These are phyloP conservation scores for Thozetella sp. DNA, from an alignment of 495 filamentous ascomycete genomes.

Conservation along the genomic window DNA sequence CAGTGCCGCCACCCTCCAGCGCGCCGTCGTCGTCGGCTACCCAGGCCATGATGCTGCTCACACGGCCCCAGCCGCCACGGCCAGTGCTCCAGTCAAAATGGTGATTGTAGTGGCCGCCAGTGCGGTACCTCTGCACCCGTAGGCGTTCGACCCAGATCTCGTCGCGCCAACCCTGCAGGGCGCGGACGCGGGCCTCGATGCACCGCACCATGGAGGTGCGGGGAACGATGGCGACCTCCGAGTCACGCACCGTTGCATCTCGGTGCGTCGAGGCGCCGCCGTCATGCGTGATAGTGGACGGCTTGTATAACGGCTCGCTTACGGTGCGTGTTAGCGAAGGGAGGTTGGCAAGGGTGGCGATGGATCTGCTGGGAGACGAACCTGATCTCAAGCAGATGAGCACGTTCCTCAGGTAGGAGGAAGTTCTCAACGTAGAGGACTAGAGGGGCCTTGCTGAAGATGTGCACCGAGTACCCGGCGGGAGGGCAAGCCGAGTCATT, in stretches of 20 bases:
- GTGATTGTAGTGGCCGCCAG: conserved; percentile 39
- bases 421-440: conserved; percentile 50
- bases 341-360: neutral
- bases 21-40: conserved; percentile 27
- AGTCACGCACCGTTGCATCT: conserved; percentile 40
- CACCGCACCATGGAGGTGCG: conserved; percentile 40
- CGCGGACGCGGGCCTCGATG: conserved; percentile 39
- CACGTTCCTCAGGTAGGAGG: conserved; percentile 28
- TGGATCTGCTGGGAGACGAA: conserved; percentile 1
- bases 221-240: conserved; percentile 46
- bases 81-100: conserved; percentile 49
- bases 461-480: conserved; percentile 36
- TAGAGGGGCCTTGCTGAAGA: conserved; percentile 41
- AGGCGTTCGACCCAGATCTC: conserved; percentile 46
- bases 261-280: conserved; percentile 28
- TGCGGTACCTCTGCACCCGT: conserved; percentile 41
- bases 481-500: conserved; percentile 25
- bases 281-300: conserved; percentile 43
- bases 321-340: neutral
- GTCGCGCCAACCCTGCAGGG: conserved; percentile 46
- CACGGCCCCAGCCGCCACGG: conserved; percentile 42
- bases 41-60: conserved; percentile 50
- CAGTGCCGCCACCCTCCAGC: conserved; percentile 43
- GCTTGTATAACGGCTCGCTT: conserved; percentile 42
- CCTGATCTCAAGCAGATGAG: conserved; percentile 46